phyloP scores from a whole-genome alignment of 2,329 filamentous ascomycete genomes.

The Gaeumannomyces tritici region DNA sequence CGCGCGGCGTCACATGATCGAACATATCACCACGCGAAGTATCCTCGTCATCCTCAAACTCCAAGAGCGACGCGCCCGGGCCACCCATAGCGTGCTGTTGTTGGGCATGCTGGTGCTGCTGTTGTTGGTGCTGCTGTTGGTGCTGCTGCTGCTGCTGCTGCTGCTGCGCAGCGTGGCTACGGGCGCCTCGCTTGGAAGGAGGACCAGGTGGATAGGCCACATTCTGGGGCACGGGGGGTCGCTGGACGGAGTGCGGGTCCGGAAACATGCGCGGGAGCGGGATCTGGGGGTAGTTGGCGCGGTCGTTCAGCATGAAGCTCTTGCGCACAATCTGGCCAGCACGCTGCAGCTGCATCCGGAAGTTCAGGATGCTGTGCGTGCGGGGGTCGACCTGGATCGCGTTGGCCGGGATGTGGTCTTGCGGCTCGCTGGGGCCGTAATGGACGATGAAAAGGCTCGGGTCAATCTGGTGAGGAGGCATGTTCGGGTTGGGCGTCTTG shows the following conservation, averaged over 20 bases:
- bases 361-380: conserved; percentile 49
- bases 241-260: conserved; percentile 6
- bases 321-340: conserved; percentile 80
- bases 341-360: conserved; percentile 55
- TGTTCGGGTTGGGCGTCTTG: conserved; percentile 59
- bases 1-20: conserved; percentile 78
- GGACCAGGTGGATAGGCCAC: conserved; percentile 53
- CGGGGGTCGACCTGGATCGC: conserved; percentile 56
- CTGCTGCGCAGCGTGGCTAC: conserved; percentile 7
- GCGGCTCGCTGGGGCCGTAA: conserved; percentile 69
- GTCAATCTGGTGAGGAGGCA: conserved; percentile 54
- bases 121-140: conserved; percentile 19
- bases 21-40: conserved; percentile 80
- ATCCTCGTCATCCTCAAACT: conserved; percentile 81
- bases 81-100: conserved; percentile 4
- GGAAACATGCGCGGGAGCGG: conserved; percentile 32
- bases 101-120: conserved; percentile 6
- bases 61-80: conserved; percentile 4
- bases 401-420: conserved; percentile 61
- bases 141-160: conserved; percentile 20
- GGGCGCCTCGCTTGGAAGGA: conserved; percentile 38
- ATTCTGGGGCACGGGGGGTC: conserved; percentile 38
- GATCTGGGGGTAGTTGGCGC: conserved; percentile 82
- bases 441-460: conserved; percentile 84
- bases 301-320: conserved; percentile 89